Percentiles rank a stretch among this genome's conserved stretches.
phyloP scores from a whole-genome alignment of 2,329 filamentous ascomycete species.

The Aspergillus nomiae region DNA sequence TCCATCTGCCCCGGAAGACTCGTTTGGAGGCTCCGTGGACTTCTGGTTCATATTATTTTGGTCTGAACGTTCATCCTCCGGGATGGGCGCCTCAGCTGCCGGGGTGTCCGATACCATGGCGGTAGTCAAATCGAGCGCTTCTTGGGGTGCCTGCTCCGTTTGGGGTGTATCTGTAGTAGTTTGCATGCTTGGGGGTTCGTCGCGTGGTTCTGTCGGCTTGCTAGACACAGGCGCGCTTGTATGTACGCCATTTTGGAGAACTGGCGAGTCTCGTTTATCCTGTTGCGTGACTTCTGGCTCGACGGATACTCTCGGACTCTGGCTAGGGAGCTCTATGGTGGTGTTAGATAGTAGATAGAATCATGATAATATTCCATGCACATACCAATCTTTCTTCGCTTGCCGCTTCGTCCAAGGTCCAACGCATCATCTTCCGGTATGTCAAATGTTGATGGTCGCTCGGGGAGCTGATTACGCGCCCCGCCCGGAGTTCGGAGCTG shows the following conservation, averaged over 20 bases:
- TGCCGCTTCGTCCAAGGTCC: constrained; percentile 30
- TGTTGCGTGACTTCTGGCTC: constrained; percentile 2
- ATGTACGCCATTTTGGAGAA: constrained; percentile 9
- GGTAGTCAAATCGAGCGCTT: background rate
- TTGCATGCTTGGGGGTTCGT: background rate
- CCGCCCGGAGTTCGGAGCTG: constrained; percentile 30
- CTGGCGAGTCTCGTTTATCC: constrained; percentile 1
- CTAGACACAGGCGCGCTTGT: background rate
- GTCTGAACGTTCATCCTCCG: background rate
- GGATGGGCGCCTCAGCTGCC: background rate
- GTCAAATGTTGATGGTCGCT: constrained; percentile 39
- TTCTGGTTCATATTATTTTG: background rate
- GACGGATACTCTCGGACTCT: constrained; percentile 9
- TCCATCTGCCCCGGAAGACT: constrained; percentile 7
- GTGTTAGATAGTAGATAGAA: background rate
- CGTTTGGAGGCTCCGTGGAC: background rate
- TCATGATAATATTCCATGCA: background rate
- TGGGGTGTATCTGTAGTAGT: background rate
- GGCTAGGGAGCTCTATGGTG: constrained; percentile 15
- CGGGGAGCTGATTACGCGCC: constrained; percentile 34
- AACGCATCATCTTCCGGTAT: constrained; percentile 35
- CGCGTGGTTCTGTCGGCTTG: constrained; percentile 1
- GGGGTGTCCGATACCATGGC: background rate
- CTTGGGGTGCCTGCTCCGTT: background rate
- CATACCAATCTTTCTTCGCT: constrained; percentile 38